Evolutionary conservation across 805 yeast species (phyloP), one percentile per base, ranked within the genome.

Genomic region (Hanseniaspora vineae): DNA sequence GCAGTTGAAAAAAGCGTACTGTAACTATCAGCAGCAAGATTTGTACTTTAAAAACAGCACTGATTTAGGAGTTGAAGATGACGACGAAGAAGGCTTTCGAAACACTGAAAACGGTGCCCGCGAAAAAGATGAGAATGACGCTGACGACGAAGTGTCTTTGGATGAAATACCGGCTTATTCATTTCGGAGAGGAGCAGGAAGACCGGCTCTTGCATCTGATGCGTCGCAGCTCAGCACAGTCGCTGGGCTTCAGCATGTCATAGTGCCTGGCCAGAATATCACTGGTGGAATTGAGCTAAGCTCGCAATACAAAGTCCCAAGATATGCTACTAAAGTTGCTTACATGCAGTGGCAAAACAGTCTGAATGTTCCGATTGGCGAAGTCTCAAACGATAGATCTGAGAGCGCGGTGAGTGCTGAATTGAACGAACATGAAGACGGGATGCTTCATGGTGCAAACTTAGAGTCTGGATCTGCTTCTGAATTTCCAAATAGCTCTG

Each of bases 301-400:
- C 44, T 53, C 60, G 9, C 61, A 56, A 45, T 62, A 51, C 46
- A 60, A 55, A 47, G 48, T 61, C 13, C 67, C 67, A 2, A 61
- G 60, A 47, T 63, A 63, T 46, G 65, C 62, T 45, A 58, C 58
- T 45, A 62, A 61, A 45, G 57, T 54, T 42, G 59, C 66, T 4
- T 59, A 59, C 44, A 50, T 55, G 31, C 61, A 58, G 37, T 44
- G 51, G 11, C 64, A 59, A 47, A 45, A 58, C 33, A 53, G 58
- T 5, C 50, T 59, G 47, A 59, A 63, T 46, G 44, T 52, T 3
- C 62, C 66, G 1, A 61, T 63, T 14, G 62, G 60, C 6, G 39
- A 42, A 13, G 40, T 37, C 5, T 10, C 17, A 13, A n/a, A 33
- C 14, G 15, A 33, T 12, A 33, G 37, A 10, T 33, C 37, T 6